Conservation (phyloP, 1,284 basidiomycete genomes). For the Cystobasidium slooffiae region DNA sequence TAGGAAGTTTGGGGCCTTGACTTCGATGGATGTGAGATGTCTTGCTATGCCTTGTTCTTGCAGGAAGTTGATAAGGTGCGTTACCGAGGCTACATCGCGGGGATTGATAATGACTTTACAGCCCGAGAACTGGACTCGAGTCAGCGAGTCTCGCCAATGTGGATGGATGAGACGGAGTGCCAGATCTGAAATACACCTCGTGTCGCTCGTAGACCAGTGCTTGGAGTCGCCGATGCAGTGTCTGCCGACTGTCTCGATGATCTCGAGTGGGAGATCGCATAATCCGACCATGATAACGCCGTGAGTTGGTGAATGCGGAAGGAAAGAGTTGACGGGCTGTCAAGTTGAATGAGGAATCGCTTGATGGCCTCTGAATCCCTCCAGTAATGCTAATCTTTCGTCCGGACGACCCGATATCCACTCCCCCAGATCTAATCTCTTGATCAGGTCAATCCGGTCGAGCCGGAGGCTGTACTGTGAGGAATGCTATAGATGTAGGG, state of each 20-base stretch:
- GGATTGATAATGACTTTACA: conserved; percentile 36
- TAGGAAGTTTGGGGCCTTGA: conserved; percentile 33
- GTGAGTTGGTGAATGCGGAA: neutral
- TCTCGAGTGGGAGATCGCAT: conserved; percentile 33
- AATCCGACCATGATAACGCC: conserved; percentile 28
- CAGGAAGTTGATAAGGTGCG: conserved; percentile 19
- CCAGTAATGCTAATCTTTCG: no score
- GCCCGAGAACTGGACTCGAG: conserved; percentile 17
- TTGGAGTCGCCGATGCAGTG: conserved; percentile 26
- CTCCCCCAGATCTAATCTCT: no score
- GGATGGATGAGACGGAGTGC: conserved; percentile 36
- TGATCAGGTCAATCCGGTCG: no score
- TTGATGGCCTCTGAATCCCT: no score
- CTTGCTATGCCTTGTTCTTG: conserved; percentile 13
- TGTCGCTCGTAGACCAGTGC: conserved; percentile 18
- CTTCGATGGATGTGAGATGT: conserved; percentile 29
- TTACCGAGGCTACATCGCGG: conserved; percentile 18
- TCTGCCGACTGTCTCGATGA: conserved; percentile 28
- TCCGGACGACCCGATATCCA: no score
- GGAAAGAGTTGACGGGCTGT: neutral
- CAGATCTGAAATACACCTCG: conserved; percentile 16
- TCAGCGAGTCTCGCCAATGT: conserved; percentile 12
- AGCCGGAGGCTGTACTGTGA: no score
- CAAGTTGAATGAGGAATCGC: neutral
- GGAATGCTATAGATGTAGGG: no score